Base-by-base conservation (phyloP, 129 eudicot genomes). In the Artemisia annua region DNA sequence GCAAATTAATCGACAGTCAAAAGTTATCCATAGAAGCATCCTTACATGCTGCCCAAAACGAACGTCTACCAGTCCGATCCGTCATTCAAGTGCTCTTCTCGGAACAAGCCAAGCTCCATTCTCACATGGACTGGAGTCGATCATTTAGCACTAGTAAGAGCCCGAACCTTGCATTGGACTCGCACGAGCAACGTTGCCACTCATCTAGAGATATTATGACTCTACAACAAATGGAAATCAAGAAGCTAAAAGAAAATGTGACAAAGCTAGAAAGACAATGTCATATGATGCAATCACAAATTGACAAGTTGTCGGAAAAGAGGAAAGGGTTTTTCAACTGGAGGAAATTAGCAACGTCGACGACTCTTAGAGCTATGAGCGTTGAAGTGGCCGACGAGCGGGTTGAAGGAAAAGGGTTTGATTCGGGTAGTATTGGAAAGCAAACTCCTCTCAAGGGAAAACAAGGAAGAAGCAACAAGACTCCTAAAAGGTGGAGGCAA, bases 1-100 rank as follows among this genome's bases (percentile, higher is more conserved):
- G 95, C 78, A 83, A 76, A 13, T 52, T 93, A 72, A 84, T 93
- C 32, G 92, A 93, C 71, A 71, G 84, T 71, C 83, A 90, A 46
- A 93, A 93, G 70, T 86, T 93, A 10, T 83, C 98, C 3, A 49
- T 85, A 5, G 98, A 93, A 70, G 98, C 98, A 61, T 87, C 87
- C 1, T 67, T 85, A 1, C 98, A 93, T 7, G 98, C 96, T 0
- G 89, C 97, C 9, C 95, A 87, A 60, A 93, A 93, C 73, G 97
- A 93, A 50, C 80, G 98, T n/a, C 81, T 93, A 20, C 98, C 98
- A 0, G 96, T 93, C 11, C 52, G 98, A 57, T 83, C 96, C 7
- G 93, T 89, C n/a, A 84, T 93, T 75, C 97, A 87, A 86, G 97
- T 87, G 24, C 91, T 93, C 19, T 88, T 89, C 54, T 86, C 92